Conservation (phyloP, 2,329 filamentous ascomycete species). For the Leptographium flavum region DNA sequence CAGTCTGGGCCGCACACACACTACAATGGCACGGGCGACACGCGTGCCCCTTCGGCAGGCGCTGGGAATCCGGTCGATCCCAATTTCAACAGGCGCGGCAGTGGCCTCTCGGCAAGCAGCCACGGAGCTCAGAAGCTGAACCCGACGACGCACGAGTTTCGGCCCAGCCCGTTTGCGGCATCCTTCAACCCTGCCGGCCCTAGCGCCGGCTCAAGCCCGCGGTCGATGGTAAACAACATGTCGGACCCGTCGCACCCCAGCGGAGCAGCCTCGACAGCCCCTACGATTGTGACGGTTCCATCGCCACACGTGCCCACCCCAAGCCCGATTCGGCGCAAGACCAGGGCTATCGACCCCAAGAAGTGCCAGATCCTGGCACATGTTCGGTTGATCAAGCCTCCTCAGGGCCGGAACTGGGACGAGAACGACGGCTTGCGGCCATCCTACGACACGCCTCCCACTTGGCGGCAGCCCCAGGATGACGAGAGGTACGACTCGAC, state of each 20-base stretch:
- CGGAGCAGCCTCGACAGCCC: constrained; percentile 8
- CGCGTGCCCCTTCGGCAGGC: constrained; percentile 59
- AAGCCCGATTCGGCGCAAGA: constrained; percentile 52
- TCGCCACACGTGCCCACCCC: constrained; percentile 1
- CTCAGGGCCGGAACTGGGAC: constrained; percentile 46
- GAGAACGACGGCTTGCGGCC: constrained; percentile 73
- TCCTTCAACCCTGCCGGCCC: constrained; percentile 62
- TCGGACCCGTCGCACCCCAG: constrained; percentile 1
- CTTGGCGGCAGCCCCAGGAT: constrained; percentile 63
- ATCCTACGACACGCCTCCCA: constrained; percentile 71
- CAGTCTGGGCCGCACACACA: constrained; percentile 18
- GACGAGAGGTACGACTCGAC: constrained; percentile 58
- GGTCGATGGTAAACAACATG: constrained; percentile 40
- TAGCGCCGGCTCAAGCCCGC: constrained; percentile 61
- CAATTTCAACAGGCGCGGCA: constrained; percentile 38
- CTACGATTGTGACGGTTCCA: neutral
- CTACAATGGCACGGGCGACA: constrained; percentile 42
- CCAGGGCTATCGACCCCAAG: constrained; percentile 54
- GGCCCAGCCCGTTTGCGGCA: constrained; percentile 66
- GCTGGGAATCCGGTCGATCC: constrained; percentile 45
- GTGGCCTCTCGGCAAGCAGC: constrained; percentile 26
- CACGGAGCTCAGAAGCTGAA: constrained; percentile 45
- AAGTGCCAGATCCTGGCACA: constrained; percentile 45
- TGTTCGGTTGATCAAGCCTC: constrained; percentile 38
- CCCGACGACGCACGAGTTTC: constrained; percentile 62